These are phyloP conservation scores for Ophiognomonia clavigignenti-juglandacearum DNA, from an alignment of 2,329 filamentous ascomycete species.

Conservation along the genomic window DNA sequence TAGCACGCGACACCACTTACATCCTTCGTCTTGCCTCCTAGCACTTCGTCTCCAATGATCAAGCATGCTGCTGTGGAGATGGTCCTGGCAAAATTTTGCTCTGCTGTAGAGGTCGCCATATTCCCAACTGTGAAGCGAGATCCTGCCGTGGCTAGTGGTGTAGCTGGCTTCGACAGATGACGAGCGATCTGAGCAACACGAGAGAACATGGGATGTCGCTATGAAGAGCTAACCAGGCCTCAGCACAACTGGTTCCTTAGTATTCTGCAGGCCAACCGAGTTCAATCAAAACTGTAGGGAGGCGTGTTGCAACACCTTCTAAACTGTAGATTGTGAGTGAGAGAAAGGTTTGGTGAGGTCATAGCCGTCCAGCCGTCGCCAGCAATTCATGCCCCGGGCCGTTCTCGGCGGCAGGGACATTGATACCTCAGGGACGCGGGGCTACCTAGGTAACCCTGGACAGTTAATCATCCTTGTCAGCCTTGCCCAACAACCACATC, in stretches of 20 bases:
- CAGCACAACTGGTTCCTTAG: not conserved
- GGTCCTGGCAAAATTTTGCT: slow-evolving; percentile 55
- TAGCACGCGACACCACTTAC: slow-evolving; percentile 18
- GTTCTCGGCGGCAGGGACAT: slow-evolving; percentile 11
- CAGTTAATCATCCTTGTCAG: too few species aligned
- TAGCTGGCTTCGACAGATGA: slow-evolving; percentile 58
- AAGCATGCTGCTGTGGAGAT: slow-evolving; percentile 89
- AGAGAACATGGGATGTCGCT: slow-evolving; percentile 59
- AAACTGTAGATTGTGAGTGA: too few species aligned
- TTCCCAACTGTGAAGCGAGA: slow-evolving; percentile 11
- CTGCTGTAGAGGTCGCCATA: slow-evolving; percentile 46
- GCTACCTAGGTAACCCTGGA: too few species aligned
- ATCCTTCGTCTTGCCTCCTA: slow-evolving; percentile 67
- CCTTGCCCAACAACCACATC: too few species aligned
- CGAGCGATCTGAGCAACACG: slow-evolving; percentile 68
- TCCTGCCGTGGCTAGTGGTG: slow-evolving; percentile 11
- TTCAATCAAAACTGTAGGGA: not conserved
- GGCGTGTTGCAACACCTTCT: too few species aligned
- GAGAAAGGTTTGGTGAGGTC: slow-evolving; percentile 7
- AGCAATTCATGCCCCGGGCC: not conserved
- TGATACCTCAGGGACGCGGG: too few species aligned
- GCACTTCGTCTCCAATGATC: slow-evolving; percentile 95
- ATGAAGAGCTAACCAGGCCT: not conserved
- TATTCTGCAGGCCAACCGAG: too few species aligned
- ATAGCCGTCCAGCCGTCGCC: not conserved